Conservation (phyloP, 805 yeast genomes). For the Barnettozyma wickerhamii region DNA sequence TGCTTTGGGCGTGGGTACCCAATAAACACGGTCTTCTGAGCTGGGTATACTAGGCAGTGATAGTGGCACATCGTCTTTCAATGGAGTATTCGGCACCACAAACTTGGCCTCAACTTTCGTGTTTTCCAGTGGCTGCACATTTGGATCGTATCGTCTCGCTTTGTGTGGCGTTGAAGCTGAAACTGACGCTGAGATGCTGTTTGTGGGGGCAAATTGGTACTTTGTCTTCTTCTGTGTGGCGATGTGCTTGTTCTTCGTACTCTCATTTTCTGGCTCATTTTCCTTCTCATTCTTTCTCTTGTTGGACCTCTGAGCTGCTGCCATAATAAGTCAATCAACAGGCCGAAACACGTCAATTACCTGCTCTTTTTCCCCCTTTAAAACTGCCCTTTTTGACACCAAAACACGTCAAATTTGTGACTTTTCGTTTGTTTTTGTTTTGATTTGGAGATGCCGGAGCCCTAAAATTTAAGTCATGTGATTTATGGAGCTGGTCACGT, state of each 20-base stretch:
- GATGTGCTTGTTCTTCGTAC: not conserved
- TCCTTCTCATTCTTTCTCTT: constrained; percentile 12
- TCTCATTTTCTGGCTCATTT: constrained; percentile 1
- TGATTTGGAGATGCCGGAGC: too few relatives aligned
- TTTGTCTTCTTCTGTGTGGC: constrained; percentile 8
- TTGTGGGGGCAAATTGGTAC: constrained; percentile 11
- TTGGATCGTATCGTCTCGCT: constrained; percentile 3
- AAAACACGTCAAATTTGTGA: too few relatives aligned
- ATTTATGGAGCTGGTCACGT: too few relatives aligned
- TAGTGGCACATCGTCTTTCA: too few relatives aligned
- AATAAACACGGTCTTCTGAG: constrained; percentile 26
- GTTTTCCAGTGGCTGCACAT: constrained; percentile 2
- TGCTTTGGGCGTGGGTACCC: constrained; percentile 25
- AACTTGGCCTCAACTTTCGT: not conserved
- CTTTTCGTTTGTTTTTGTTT: too few relatives aligned
- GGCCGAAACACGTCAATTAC: too few relatives aligned
- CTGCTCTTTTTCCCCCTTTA: too few relatives aligned
- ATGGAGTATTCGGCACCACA: constrained; percentile 1
- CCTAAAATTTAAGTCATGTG: too few relatives aligned
- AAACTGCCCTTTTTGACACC: too few relatives aligned
- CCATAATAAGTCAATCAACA: too few relatives aligned
- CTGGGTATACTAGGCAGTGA: constrained; percentile 12
- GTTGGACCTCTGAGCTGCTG: too few relatives aligned
- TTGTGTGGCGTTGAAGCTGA: constrained; percentile 11
- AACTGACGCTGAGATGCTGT: constrained; percentile 5